Percentiles rank a stretch among this genome's conserved stretches.
phyloP scores from a whole-genome alignment of 345 rosid species.

The Linum trigynum region DNA sequence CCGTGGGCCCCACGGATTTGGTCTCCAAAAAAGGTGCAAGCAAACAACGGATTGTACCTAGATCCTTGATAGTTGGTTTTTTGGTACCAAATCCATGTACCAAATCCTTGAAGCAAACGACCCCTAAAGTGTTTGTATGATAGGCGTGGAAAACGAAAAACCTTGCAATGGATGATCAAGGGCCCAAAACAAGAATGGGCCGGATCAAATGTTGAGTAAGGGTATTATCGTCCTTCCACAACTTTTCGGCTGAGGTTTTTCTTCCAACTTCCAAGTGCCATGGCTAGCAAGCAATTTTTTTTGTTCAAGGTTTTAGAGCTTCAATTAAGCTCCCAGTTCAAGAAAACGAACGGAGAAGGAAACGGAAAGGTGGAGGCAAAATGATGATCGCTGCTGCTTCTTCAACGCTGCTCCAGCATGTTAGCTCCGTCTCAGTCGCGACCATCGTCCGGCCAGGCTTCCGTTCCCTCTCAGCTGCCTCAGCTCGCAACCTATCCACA shows the following conservation, averaged over 20 bases:
- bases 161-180: too few relatives aligned
- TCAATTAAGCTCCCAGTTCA: neutral
- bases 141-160: too few relatives aligned
- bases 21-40: too few relatives aligned
- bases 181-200: too few relatives aligned
- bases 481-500: constrained; percentile 24
- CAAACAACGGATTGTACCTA: too few relatives aligned
- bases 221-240: neutral
- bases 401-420: constrained; percentile 53
- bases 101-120: too few relatives aligned
- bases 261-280: neutral
- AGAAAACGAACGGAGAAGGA: too few relatives aligned
- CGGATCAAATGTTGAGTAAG: neutral
- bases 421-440: constrained; percentile 42
- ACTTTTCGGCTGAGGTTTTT: neutral
- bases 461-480: constrained; percentile 25
- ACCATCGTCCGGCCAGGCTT: constrained; percentile 30
- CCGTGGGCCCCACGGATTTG: too few relatives aligned
- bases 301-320: neutral
- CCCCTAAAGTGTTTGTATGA: too few relatives aligned
- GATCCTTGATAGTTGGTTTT: too few relatives aligned
- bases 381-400: constrained; percentile 36
- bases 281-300: neutral
- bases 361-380: neutral
- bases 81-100: too few relatives aligned